Base-by-base conservation (phyloP, 345 rosid genomes). In the Melaleuca alternifolia region DNA sequence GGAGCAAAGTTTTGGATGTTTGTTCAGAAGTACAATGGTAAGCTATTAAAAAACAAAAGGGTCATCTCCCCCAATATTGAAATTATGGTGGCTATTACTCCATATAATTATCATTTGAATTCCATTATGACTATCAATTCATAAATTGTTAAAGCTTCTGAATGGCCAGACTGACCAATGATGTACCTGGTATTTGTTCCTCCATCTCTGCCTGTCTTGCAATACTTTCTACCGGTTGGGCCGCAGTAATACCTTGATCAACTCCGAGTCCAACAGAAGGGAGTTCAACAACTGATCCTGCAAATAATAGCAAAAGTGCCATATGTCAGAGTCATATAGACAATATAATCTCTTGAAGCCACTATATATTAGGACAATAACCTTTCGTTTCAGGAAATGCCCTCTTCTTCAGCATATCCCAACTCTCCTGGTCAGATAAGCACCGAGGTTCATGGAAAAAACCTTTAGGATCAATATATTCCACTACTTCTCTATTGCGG, bases 401-500 rank as follows among this genome's bases (percentile, higher is more conserved):
- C 83, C 85, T 91, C 90, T 57, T 88, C 56, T 28, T 91, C 11
- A 93, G 86, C 86, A 91, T 26, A 41, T 86, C 91, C 93, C 93
- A 92, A 50, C 94, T 92, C 83, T 92, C 89, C 48, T 88, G 30
- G 23, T 83, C 52, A 7, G 85, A 86, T 54, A 92, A 79, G 51
- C 82, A 87, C 2, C 77, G 10, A 41, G 86, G 89, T 50, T 86
- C 86, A 13, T 88, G 87, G 33, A 37, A 37, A 56, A 85, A 41
- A 33, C 90, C 82, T 14, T 81, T 83, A 15, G 83, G 88, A 87
- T 89, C 85, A 1, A 88, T 85, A 21, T 48, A 8, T 54, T 86
- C 37, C 1, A 83, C 93, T 5, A 93, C 84, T 5, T 89, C 90
- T 52, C 21, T 89, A 7, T 91, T 90, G 0, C 91, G 92, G 54